These are phyloP conservation scores for Xerocomus minutiporus DNA, from an alignment of 1,284 basidiomycete species.

Conservation along the genomic window DNA sequence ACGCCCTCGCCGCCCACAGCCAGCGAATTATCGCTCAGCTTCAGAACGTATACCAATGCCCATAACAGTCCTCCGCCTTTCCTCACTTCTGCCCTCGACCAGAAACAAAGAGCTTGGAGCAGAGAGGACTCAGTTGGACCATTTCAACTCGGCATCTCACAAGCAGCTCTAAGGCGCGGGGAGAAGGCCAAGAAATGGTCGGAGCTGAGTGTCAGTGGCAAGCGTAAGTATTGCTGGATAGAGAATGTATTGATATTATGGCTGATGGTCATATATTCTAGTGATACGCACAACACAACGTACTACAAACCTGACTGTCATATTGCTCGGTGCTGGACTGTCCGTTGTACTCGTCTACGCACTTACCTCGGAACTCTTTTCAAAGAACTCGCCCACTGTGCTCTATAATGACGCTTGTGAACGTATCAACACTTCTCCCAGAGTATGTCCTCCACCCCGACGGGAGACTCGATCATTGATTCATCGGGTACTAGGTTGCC, in stretches of 20 bases:
- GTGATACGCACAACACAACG: conserved; percentile 53
- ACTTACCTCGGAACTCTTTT: conserved; percentile 85
- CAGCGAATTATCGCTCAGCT: neutral
- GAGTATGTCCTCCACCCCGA: conserved; percentile 41
- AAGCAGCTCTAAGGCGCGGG: conserved; percentile 48
- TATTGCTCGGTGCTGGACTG: conserved; percentile 77
- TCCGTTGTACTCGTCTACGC: conserved; percentile 82
- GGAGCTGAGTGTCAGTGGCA: conserved; percentile 76
- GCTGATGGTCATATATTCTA: conserved; percentile 4
- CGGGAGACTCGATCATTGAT: neutral
- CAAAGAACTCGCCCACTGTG: conserved; percentile 88
- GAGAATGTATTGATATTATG: neutral
- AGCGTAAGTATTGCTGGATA: conserved; percentile 52
- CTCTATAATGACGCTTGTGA: conserved; percentile 85
- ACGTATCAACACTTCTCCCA: conserved; percentile 69
- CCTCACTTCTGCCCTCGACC: conserved; percentile 66
- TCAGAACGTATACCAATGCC: conserved; percentile 47
- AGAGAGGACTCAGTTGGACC: conserved; percentile 69
- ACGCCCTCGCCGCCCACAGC: neutral
- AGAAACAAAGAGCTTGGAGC: conserved; percentile 41
- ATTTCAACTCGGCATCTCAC: conserved; percentile 73
- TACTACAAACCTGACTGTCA: conserved; percentile 79
- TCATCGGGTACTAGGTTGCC: conserved; percentile 45
- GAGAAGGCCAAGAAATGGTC: conserved; percentile 73
- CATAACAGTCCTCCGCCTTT: conserved; percentile 44